Base-by-base conservation (phyloP, 305 asterid species). In the Coffea humblotiana region DNA sequence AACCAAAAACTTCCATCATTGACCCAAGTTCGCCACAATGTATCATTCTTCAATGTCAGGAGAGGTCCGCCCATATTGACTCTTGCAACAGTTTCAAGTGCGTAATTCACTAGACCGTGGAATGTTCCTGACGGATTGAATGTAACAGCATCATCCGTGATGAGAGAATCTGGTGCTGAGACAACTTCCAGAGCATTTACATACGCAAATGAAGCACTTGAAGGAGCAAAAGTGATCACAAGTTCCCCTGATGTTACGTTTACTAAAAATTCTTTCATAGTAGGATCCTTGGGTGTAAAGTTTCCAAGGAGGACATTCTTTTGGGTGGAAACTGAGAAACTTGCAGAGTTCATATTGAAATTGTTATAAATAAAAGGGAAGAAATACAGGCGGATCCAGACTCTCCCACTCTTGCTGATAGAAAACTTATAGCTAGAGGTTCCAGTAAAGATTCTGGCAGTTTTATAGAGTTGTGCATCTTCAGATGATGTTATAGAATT, bases 351-450 rank as follows among this genome's bases (percentile, higher is more conserved):
- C 98, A 93, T 88, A 75, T 88, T 82, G 16, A 84, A 93, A 61
- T 54, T 86, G 66, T 86, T 86, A 75, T 81, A 87, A 77, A 32
- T 80, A 76, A 93, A 92, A 0, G 98, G 97, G 71, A 74, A 89
- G 74, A 93, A 93, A 60, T 89, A 93, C 43, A 93, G 87, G 71
- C 98, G 90, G 86, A 93, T 92, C 98, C 98, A 93, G 81, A 90
- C 90, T 85, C 98, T 85, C 13, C 97, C 98, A 1, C 29, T 16
- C 13, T 72, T 90, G 43, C 45, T 82, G 69, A 93, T 91, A 63
- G 93, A 69, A 73, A 93, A 91, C 16, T 90, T 92, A 72, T 90
- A 93, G 85, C 77, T 87, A 43, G 98, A 87, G 0, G 85, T 82
- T 32, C 88, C 87, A 29, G 70, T 91, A 72, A 92, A 93, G 29